Base-by-base conservation (phyloP, 495 filamentous ascomycete genomes). In the Chaetomium fimeti region DNA sequence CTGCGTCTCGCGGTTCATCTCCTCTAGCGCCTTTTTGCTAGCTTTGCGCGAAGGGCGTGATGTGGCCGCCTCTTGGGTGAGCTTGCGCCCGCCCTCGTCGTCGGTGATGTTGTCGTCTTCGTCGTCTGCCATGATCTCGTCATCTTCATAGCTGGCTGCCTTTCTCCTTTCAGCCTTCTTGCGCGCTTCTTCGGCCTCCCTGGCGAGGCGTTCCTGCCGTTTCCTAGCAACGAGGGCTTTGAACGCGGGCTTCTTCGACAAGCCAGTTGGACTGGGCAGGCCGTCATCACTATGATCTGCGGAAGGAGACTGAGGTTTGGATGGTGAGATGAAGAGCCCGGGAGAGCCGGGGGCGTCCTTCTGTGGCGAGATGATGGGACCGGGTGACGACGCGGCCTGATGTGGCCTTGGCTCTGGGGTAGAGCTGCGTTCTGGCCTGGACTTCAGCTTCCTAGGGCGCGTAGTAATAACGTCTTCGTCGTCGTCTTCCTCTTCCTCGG, bases 21-120 rank as follows among this genome's bases (percentile, higher is more conserved):
- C 93, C 75, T 97, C 90, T n/a, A 96, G 62, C 0, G 95, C 94
- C 78, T 93, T 97, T 79, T 95, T 98, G 77, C 93, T 91, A 5
- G 94, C 94, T 69, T 92, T 96, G 1, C 94, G 85, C 5, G 89
- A 79, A 6, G 91, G 89, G 8, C 87, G 85, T 16, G 85, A 57
- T 6, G 57, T 32, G 1, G 49, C 74, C 9, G 49, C 69, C 40
- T 87, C 79, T 63, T 91, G 87, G 1, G 85, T 85, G 36, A 91
- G 73, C 63, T 82, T 86, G 40, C 79, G 76, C 7, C 77, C 87
- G 38, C 80, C 84, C 11, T 78, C 80, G 42, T 83, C 83, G 64
- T 88, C 84, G 12, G 79, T 81, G 62, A 83, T 79, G 32, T 76
- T 78, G 47, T 76, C 78, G 59, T 82, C 78, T 27, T 84, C 85